Evolutionary conservation across 768 basidiomycete species (phyloP).

Genomic region (Pisolithus microcarpus): DNA sequence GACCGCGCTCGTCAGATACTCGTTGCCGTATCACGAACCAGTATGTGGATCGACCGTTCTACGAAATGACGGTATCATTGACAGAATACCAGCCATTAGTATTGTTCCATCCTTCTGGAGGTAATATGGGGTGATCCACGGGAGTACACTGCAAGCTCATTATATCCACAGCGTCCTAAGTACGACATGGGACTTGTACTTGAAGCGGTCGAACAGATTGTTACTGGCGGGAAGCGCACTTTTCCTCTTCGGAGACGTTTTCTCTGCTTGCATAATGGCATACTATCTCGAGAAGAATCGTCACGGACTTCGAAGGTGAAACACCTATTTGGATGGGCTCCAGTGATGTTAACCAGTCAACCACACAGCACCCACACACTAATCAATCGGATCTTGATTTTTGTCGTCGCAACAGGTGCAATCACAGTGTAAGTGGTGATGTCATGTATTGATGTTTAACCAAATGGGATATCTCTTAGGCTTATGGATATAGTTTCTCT

Average conservation of each 20-base stretch:
- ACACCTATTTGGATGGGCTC: too few species aligned
- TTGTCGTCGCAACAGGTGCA: slow-evolving; percentile 3
- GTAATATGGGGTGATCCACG: neutral
- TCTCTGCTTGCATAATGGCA: slow-evolving; percentile 1
- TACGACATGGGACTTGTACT: neutral
- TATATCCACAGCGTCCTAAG: neutral
- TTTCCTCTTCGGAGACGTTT: slow-evolving; percentile 5
- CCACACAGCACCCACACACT: slow-evolving; percentile 14
- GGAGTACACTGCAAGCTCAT: neutral
- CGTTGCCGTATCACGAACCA: neutral
- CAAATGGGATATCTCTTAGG: neutral
- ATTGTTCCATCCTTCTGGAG: neutral
- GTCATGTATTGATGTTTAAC: neutral
- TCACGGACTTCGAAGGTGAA: neutral
- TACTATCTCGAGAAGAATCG: slow-evolving; percentile 3
- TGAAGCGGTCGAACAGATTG: neutral
- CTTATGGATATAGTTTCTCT: slow-evolving; percentile 3
- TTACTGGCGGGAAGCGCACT: slow-evolving; percentile 1
- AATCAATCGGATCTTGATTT: slow-evolving; percentile 10
- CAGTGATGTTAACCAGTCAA: neutral
- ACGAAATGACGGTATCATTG: neutral
- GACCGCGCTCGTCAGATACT: neutral
- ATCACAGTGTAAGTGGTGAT: slow-evolving; percentile 1
- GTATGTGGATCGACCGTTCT: neutral
- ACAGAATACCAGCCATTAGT: neutral